Percentiles rank a stretch among this genome's conserved stretches.
Evolutionary conservation across 306 rosid genomes (phyloP).

Genomic region (Mimosa bimucronata): DNA sequence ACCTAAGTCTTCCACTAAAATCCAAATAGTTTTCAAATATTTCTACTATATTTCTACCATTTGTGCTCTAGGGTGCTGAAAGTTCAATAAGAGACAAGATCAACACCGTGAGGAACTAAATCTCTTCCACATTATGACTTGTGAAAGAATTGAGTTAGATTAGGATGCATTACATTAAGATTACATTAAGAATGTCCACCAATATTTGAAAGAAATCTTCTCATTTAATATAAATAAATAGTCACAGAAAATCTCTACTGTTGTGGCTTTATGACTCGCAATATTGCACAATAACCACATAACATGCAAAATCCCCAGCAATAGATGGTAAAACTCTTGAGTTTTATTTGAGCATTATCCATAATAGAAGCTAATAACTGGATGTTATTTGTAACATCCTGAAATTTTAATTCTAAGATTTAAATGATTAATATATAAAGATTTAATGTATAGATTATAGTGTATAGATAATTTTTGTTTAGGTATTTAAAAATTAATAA

Average conservation of each 20-base stretch:
- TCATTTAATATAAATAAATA: too few species aligned
- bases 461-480: too few species aligned
- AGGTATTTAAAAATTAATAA: too few species aligned
- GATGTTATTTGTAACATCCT: background rate
- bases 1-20: too few species aligned
- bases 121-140: background rate
- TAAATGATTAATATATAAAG: too few species aligned
- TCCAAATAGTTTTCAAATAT: conserved; percentile 10
- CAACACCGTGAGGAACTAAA: conserved; percentile 21
- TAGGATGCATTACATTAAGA: conserved; percentile 2
- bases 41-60: conserved; percentile 7
- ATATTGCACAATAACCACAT: background rate
- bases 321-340: background rate
- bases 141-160: background rate
- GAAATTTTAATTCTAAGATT: too few species aligned
- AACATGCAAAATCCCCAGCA: background rate
- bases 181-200: background rate
- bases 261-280: background rate
- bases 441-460: too few species aligned
- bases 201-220: background rate
- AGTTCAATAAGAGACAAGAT: conserved; percentile 12
- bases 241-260: background rate
- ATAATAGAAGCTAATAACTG: background rate
- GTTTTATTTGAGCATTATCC: background rate
- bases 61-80: background rate